These are phyloP conservation scores for Microdochium trichocladiopsis DNA, from an alignment of 2,329 filamentous ascomycete genomes.

Conservation along the genomic window DNA sequence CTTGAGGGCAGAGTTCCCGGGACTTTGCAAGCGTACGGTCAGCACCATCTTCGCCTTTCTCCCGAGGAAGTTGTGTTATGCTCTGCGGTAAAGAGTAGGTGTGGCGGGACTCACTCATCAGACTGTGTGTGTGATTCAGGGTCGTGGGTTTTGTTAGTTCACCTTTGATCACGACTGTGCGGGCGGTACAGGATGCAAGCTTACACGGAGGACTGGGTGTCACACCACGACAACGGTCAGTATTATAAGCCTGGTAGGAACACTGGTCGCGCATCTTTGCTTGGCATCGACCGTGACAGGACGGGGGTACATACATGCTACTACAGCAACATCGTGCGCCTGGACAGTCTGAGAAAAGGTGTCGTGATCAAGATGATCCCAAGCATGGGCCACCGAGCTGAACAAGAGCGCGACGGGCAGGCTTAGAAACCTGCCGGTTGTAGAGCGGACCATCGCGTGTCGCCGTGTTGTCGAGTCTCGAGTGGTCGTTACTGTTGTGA, in stretches of 20 bases:
- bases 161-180: neutral
- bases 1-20: slow-evolving; percentile 5
- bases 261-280: too few species aligned
- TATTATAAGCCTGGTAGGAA: too few species aligned
- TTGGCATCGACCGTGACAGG: too few species aligned
- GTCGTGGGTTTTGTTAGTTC: neutral
- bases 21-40: neutral
- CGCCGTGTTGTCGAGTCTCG: neutral
- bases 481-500: too few species aligned
- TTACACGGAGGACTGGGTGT: neutral
- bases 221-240: neutral
- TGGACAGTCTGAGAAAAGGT: neutral
- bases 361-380: neutral
- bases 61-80: neutral
- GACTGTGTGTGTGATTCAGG: neutral
- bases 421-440: neutral
- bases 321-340: neutral
- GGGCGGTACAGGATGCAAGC: neutral
- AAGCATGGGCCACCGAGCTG: neutral
- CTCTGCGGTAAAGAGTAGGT: neutral
- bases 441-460: neutral
- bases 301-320: neutral
- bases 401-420: neutral
- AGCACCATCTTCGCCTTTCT: too few species aligned
- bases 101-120: neutral